Evolutionary conservation across 2,329 filamentous ascomycete species (phyloP).

Genomic region (Blastomyces gilchristii): DNA sequence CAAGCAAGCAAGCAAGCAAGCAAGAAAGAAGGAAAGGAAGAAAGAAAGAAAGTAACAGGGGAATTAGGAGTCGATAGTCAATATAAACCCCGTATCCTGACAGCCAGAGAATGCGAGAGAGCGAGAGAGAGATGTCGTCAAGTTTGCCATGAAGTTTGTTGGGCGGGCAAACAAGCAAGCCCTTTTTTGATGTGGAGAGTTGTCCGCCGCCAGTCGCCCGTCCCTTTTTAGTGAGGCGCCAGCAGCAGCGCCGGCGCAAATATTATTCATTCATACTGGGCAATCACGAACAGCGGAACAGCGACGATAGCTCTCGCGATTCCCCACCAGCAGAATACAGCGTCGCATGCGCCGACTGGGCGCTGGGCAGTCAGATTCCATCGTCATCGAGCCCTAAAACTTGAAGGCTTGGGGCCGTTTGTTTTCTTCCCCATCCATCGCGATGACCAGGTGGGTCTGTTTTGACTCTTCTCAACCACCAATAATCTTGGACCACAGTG

Average conservation of each 20-base stretch:
- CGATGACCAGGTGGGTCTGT: background rate
- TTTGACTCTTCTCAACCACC: background rate
- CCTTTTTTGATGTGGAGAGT: background rate
- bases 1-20: too few species aligned
- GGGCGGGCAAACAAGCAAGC: background rate
- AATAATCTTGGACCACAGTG: background rate
- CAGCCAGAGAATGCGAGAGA: too few species aligned
- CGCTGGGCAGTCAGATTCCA: background rate
- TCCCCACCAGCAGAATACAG: too few species aligned
- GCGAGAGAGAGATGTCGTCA: background rate
- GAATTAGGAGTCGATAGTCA: background rate
- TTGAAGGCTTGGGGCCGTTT: too few species aligned
- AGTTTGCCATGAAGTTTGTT: background rate
- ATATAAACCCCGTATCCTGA: background rate
- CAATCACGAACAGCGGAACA: conserved; percentile 4
- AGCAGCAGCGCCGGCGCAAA: background rate
- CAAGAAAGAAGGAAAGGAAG: too few species aligned
- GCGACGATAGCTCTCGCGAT: background rate
- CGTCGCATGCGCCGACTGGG: too few species aligned
- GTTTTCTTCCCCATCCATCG: background rate
- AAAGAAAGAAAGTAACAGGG: too few species aligned
- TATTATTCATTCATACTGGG: background rate
- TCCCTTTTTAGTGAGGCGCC: background rate
- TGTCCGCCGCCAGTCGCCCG: background rate
- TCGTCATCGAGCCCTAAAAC: background rate